Evolutionary conservation across 345 rosid species (phyloP), one percentile per base, ranked within the genome.

Genomic region (Populus nigra): DNA sequence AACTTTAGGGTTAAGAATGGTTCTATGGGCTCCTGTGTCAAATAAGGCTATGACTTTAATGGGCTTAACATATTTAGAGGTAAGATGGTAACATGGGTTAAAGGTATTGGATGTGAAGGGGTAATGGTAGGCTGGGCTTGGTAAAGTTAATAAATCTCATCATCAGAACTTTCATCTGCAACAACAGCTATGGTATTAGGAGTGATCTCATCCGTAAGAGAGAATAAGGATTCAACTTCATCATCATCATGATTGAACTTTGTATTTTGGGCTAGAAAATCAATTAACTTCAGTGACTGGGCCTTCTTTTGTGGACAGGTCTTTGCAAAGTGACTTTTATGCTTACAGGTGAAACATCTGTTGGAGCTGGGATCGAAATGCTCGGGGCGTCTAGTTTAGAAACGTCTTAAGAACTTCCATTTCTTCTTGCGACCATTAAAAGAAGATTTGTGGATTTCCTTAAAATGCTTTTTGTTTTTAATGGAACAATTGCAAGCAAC

Each of bases 351-450:
- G 57, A 50, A 50, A 3, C 57, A 50, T 50, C 0, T 1, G 3
- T 50, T 50, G 8, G n/a, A 50, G 57, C 3, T 50, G 2, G n/a
- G 7, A 50, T 1, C 0, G 2, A 50, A 50, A 5, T 50, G 8
- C 0, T 50, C 17, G 8, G n/a, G 57, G 8, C 0, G 22, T 17
- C n/a, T 5, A 5, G 57, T 50, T 3, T 4, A 1, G n/a, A 0
- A 8, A 2, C 22, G 2, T 17, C 0, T 50, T 5, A 50, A 3
- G n/a, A 17, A 50, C 8, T 5, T 49, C 2, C 2, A 50, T 17
- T 50, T 50, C 22, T 50, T 50, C 1, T 17, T 0, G 0, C 0
- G 3, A 15, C 22, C 0, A 47, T 0, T 0, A 15, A 47, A 47
- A 47, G 6, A 47, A 47, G 50, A 47, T 2, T 0, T 3, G 1